Conservation (phyloP, 2,329 filamentous ascomycete species). For the Ceratocystis albifundus region DNA sequence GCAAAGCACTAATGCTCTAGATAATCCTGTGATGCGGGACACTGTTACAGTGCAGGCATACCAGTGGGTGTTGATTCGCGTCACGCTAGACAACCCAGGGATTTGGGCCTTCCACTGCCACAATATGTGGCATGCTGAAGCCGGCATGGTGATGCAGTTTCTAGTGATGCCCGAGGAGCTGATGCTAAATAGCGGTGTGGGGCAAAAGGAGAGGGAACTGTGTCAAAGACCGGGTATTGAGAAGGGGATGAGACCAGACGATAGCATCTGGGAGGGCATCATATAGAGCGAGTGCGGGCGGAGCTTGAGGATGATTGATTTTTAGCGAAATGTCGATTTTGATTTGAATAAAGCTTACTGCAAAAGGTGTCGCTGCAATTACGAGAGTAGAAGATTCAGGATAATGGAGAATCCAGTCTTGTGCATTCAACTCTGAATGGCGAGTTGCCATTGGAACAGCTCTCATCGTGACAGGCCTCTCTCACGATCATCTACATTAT, state of each 20-base stretch:
- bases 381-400: too few species aligned
- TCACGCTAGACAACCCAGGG: slow-evolving; percentile 47
- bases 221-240: slow-evolving; percentile 29
- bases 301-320: not conserved
- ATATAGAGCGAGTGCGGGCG: slow-evolving; percentile 8
- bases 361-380: too few species aligned
- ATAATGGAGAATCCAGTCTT: too few species aligned
- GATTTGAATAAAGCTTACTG: not conserved
- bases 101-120: slow-evolving; percentile 50
- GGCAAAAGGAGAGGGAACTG: slow-evolving; percentile 26
- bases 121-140: slow-evolving; percentile 47
- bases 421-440: too few species aligned
- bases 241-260: slow-evolving; percentile 30
- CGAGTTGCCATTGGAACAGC: too few species aligned
- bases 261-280: slow-evolving; percentile 32
- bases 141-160: slow-evolving; percentile 50
- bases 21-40: slow-evolving; percentile 32
- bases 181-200: not conserved
- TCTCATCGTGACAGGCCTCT: too few species aligned
- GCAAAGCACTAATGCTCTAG: slow-evolving; percentile 25
- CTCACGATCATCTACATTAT: too few species aligned
- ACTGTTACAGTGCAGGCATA: slow-evolving; percentile 43
- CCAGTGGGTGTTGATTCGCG: slow-evolving; percentile 43
- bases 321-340: not conserved
- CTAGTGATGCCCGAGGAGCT: slow-evolving; percentile 26